These are phyloP conservation scores for Penicillium coffeae DNA, from an alignment of 495 filamentous ascomycete species.

Conservation along the genomic window DNA sequence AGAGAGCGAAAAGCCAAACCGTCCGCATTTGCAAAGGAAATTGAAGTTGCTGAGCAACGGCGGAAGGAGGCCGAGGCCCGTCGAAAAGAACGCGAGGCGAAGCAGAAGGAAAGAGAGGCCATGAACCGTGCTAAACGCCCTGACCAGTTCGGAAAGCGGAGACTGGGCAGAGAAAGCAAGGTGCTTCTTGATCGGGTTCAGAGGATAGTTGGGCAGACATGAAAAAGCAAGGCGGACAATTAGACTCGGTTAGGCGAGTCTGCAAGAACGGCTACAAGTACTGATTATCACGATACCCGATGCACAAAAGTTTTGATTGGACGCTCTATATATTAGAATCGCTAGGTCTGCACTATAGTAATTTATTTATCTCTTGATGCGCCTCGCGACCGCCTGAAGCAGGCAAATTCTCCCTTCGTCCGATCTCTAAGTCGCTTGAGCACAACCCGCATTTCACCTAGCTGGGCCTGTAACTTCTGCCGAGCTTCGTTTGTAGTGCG, in stretches of 20 bases:
- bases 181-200: constrained; percentile 78
- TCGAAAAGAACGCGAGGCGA: constrained; percentile 52
- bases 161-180: constrained; percentile 81
- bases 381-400: constrained; percentile 57
- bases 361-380: constrained; percentile 23
- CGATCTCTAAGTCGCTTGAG: constrained; percentile 80
- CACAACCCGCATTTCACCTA: constrained; percentile 81
- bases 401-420: constrained; percentile 80
- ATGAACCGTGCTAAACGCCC: constrained; percentile 74
- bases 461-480: constrained; percentile 71
- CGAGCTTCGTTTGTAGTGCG: constrained; percentile 84
- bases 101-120: constrained; percentile 59
- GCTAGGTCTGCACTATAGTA: constrained; percentile 9
- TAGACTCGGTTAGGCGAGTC: neutral
- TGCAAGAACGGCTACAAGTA: constrained; percentile 1
- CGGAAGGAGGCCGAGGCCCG: constrained; percentile 62
- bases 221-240: neutral
- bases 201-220: constrained; percentile 55
- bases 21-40: constrained; percentile 72
- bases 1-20: constrained; percentile 50
- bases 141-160: constrained; percentile 74
- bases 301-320: constrained; percentile 10
- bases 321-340: constrained; percentile 2
- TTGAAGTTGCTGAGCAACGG: constrained; percentile 62
- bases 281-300: constrained; percentile 20